Evolutionary conservation across 495 filamentous ascomycete species (phyloP), one percentile per base, ranked within the genome.

Genomic region (Trichocladium uniseriatum): DNA sequence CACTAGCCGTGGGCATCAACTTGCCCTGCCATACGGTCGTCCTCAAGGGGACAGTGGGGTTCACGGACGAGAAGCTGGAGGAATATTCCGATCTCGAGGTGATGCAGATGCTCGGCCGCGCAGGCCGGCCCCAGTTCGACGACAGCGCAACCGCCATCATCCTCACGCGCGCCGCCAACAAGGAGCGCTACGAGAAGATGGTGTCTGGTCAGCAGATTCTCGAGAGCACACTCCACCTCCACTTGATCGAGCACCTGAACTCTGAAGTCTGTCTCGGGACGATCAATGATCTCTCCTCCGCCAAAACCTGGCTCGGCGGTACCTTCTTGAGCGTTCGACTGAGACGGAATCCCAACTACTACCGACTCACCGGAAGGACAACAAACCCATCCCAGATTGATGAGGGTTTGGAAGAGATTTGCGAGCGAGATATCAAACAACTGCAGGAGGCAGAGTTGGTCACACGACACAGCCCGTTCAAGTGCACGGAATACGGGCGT

Each of bases 81-180:
- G 89, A 98, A 61, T 95, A 92, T 55, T 81, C 86, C 0, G 90
- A 96, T 61, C 70, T 98, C 15, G 92, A 98, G 55, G 78, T 98
- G 51, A 96, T 95, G 87, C 92, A 98, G 61, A 98, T 98, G 92
- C 76, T 97, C 24, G 92, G 92, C 19, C 82, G 92, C 42, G 91
- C 92, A 31, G 92, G 92, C 0, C 75, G 92, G 3, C 92, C 92
- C 2, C 92, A 98, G 64, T 98, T 94, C 54, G 92, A 95, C 52
- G 74, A 85, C 40, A 88, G 71, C 54, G 91, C 87, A 16, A 78
- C 82, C 19, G 92, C 87, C 10, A 82, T 95, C 20, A 94, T 98
- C 43, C 78, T 98, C 66, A 95, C 92, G 0, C 77, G 80, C 20
- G 70, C 68, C 9, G 71, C 82, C 16, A 86, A 87, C 24, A 80